Evolutionary conservation across 495 filamentous ascomycete species (phyloP).

Genomic region (Parathielavia appendiculata): DNA sequence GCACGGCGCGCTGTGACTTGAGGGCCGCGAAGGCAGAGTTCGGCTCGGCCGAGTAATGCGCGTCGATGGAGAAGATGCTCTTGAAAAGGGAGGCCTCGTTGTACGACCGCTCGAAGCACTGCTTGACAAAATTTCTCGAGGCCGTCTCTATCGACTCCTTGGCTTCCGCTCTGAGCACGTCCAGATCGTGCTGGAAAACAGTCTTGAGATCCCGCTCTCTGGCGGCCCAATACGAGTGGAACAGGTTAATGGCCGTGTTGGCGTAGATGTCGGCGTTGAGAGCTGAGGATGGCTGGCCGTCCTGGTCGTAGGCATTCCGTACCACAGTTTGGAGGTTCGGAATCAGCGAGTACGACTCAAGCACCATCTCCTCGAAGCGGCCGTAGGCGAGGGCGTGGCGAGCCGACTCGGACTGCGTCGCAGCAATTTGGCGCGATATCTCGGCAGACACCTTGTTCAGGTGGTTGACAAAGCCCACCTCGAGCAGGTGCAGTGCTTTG

Average conservation of each 20-base stretch:
- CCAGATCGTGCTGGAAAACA: slow-evolving; percentile 50
- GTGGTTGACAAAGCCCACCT: slow-evolving; percentile 44
- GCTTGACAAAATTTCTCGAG: slow-evolving; percentile 46
- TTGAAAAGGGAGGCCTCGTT: slow-evolving; percentile 45
- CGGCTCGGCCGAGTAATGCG: slow-evolving; percentile 38
- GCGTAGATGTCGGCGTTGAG: slow-evolving; percentile 52
- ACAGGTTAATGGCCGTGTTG: slow-evolving; percentile 52
- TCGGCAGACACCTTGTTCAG: slow-evolving; percentile 44
- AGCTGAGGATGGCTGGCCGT: slow-evolving; percentile 51
- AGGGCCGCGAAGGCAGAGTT: slow-evolving; percentile 42
- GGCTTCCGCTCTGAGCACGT: slow-evolving; percentile 43
- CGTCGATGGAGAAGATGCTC: slow-evolving; percentile 47
- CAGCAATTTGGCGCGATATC: slow-evolving; percentile 41
- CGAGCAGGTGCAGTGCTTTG: slow-evolving; percentile 51
- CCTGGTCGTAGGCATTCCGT: slow-evolving; percentile 58
- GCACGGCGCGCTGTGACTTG: slow-evolving; percentile 35
- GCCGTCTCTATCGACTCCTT: slow-evolving; percentile 44
- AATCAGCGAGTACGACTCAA: slow-evolving; percentile 42
- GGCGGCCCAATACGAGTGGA: slow-evolving; percentile 40
- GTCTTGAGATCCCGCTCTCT: slow-evolving; percentile 49
- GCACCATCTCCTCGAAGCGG: slow-evolving; percentile 44
- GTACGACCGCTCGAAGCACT: slow-evolving; percentile 45
- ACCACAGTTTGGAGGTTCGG: slow-evolving; percentile 43
- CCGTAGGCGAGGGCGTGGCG: slow-evolving; percentile 49
- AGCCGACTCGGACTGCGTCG: slow-evolving; percentile 46